These are phyloP conservation scores for Coniochaeta prunicola DNA, from an alignment of 2,329 filamentous ascomycete species.

Conservation along the genomic window DNA sequence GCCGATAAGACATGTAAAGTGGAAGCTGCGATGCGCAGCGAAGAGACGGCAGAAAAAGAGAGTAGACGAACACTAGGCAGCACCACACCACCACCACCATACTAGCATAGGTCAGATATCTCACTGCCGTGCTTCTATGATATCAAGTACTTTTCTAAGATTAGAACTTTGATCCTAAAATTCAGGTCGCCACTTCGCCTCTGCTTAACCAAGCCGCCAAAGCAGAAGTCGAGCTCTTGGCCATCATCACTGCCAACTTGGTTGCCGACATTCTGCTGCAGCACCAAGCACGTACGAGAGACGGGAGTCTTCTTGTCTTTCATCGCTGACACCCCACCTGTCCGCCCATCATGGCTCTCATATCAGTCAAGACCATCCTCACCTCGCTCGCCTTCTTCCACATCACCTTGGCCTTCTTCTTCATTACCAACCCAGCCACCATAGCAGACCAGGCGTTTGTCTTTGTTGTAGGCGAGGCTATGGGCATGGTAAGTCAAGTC, in stretches of 20 bases:
- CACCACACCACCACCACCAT: background rate
- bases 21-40: slow-evolving; percentile 2
- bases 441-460: slow-evolving; percentile 77
- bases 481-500: slow-evolving; percentile 59
- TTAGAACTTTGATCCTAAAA: too few relatives aligned
- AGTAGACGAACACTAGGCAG: background rate
- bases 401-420: slow-evolving; percentile 74
- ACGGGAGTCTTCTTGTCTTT: background rate
- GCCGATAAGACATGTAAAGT: slow-evolving; percentile 10
- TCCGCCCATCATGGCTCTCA: slow-evolving; percentile 61
- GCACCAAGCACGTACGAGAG: background rate
- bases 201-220: too few relatives aligned
- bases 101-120: background rate
- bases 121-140: background rate
- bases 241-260: too few relatives aligned
- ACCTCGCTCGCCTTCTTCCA: slow-evolving; percentile 78
- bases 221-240: too few relatives aligned
- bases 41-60: background rate
- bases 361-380: slow-evolving; percentile 75
- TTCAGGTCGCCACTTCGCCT: too few relatives aligned
- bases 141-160: too few relatives aligned
- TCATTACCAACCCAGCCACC: slow-evolving; percentile 64
- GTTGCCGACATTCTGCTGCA: too few relatives aligned
- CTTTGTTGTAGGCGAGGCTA: slow-evolving; percentile 72
- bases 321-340: too few relatives aligned